Conservation (phyloP, 352 stramenopile species). For the Plasmopara halstedii region DNA sequence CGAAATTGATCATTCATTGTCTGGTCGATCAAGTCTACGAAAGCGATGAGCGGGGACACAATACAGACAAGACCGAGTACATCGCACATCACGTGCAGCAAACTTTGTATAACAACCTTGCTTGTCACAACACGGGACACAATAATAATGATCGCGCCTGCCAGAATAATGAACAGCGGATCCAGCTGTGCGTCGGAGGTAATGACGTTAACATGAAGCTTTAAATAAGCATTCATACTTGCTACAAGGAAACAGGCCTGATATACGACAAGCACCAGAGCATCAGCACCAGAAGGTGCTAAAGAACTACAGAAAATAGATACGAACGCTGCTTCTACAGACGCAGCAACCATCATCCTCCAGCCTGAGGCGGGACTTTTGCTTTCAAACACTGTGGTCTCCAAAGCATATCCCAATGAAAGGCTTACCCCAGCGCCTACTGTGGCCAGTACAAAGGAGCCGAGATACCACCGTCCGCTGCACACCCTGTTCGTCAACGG, state of each 20-base stretch:
- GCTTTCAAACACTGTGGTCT: slow-evolving; percentile 17
- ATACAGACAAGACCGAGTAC: slow-evolving; percentile 31
- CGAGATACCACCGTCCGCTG: slow-evolving; percentile 21
- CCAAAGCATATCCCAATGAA: slow-evolving; percentile 17
- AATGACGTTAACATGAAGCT: slow-evolving; percentile 29
- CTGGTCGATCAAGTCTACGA: slow-evolving; percentile 36
- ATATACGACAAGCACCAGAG: slow-evolving; percentile 33
- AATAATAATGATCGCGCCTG: slow-evolving; percentile 28
- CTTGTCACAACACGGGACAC: slow-evolving; percentile 44
- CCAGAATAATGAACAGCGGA: slow-evolving; percentile 38
- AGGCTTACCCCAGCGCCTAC: slow-evolving; percentile 14
- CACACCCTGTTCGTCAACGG: slow-evolving; percentile 21
- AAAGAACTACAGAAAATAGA: slow-evolving; percentile 31
- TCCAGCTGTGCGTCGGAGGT: slow-evolving; percentile 29
- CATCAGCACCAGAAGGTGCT: slow-evolving; percentile 27
- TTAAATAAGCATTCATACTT: slow-evolving; percentile 45
- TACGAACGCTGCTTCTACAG: slow-evolving; percentile 18
- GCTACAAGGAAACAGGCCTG: slow-evolving; percentile 38
- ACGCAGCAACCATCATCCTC: slow-evolving; percentile 31
- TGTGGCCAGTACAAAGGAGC: slow-evolving; percentile 19
- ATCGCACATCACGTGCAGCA: slow-evolving; percentile 36
- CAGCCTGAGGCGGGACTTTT: slow-evolving; percentile 16
- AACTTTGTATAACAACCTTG: slow-evolving; percentile 38
- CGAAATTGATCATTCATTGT: slow-evolving; percentile 23
- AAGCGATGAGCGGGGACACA: slow-evolving; percentile 33